Percentiles rank a stretch among this genome's conserved stretches.
phyloP scores from a whole-genome alignment of 2,329 filamentous ascomycete species.

The Aureobasidium sp. region DNA sequence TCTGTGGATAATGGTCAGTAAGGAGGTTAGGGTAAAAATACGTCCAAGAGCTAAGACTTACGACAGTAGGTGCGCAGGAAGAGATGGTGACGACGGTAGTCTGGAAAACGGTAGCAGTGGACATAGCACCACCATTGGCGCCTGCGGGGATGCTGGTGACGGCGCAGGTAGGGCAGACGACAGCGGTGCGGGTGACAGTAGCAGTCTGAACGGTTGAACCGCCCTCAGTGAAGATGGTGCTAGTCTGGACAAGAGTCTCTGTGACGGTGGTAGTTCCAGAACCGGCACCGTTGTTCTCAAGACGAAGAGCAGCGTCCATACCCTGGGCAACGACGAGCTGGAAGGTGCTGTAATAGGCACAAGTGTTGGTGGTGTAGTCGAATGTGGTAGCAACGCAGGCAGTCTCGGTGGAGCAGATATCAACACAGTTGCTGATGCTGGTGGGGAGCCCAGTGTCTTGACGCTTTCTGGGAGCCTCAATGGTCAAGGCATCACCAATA shows the following conservation, averaged over 20 bases:
- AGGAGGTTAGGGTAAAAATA: background rate
- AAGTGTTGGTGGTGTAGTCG: background rate
- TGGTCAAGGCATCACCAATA: conserved; percentile 3
- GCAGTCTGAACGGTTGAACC: conserved; percentile 7
- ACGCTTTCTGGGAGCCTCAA: conserved; percentile 5
- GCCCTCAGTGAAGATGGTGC: conserved; percentile 21
- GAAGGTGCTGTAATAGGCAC: conserved; percentile 10
- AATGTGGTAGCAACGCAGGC: conserved; percentile 9
- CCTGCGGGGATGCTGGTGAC: background rate
- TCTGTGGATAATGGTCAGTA: background rate
- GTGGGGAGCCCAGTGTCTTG: background rate
- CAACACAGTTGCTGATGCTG: conserved; percentile 7
- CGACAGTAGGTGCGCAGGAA: conserved; percentile 14
- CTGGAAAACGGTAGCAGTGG: conserved; percentile 10
- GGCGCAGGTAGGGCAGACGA: background rate
- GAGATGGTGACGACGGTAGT: conserved; percentile 15
- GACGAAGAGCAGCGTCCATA: conserved; percentile 5
- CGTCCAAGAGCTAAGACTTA: background rate
- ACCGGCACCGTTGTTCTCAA: background rate
- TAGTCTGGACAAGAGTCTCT: background rate
- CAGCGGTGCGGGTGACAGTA: background rate
- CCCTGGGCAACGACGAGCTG: background rate
- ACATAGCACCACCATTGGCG: background rate
- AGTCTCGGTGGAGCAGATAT: conserved; percentile 1
- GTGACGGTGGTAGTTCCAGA: background rate